Percentiles rank a stretch among this genome's conserved stretches.
Evolutionary conservation across 2,329 filamentous ascomycete species (phyloP).

Genomic region (Paecilomyces dactylethromorphus): DNA sequence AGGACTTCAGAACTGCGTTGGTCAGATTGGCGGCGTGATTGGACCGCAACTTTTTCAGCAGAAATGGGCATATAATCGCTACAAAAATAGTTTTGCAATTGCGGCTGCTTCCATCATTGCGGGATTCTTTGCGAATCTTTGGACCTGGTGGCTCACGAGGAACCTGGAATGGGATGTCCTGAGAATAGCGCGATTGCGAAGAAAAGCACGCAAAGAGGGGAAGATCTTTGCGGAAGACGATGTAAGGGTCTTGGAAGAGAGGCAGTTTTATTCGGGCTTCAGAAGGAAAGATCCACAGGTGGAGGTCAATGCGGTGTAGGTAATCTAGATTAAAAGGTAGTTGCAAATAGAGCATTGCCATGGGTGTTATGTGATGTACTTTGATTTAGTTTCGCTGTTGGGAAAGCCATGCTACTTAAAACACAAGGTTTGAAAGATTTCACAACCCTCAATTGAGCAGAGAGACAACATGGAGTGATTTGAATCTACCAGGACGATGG

Average conservation of each 20-base stretch:
- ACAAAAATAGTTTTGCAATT: slow-evolving; percentile 32
- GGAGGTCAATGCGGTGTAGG: not conserved
- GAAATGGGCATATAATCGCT: slow-evolving; percentile 36
- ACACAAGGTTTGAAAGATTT: too few relatives aligned
- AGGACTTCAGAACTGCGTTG: slow-evolving; percentile 37
- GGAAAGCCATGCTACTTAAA: too few relatives aligned
- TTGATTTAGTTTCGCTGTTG: too few relatives aligned
- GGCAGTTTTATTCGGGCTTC: not conserved
- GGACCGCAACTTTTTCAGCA: slow-evolving; percentile 40
- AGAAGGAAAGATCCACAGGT: not conserved
- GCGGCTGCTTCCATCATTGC: slow-evolving; percentile 29
- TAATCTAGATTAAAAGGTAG: not conserved
- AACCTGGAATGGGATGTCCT: slow-evolving; percentile 36
- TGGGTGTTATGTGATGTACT: too few relatives aligned
- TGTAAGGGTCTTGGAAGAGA: slow-evolving; percentile 10
- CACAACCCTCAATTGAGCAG: too few relatives aligned
- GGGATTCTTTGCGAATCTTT: slow-evolving; percentile 30
- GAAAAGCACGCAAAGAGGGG: slow-evolving; percentile 20
- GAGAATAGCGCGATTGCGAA: slow-evolving; percentile 20
- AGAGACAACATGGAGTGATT: too few relatives aligned
- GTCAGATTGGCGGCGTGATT: slow-evolving; percentile 41
- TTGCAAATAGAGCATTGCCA: not conserved
- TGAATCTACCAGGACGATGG: not conserved
- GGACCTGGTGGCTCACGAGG: slow-evolving; percentile 38
- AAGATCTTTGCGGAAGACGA: slow-evolving; percentile 21